phyloP scores from a whole-genome alignment of 768 basidiomycete species.

The Leccinellum luteum region DNA sequence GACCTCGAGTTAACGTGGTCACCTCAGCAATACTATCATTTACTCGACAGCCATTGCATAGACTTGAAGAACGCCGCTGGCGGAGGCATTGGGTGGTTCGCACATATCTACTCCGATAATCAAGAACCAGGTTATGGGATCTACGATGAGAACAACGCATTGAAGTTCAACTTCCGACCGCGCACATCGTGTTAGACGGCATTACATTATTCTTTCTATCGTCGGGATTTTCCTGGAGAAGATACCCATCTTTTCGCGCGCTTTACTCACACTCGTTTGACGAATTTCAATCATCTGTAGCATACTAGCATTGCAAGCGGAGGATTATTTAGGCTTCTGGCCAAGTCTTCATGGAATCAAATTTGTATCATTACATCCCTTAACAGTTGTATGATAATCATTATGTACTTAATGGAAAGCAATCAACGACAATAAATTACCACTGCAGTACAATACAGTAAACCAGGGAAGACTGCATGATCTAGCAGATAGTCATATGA shows the following conservation, averaged over 20 bases:
- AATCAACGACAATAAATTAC: slow-evolving; percentile 10
- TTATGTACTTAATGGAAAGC: neutral
- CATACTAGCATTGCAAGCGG: neutral
- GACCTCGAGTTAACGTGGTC: neutral
- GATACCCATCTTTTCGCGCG: neutral
- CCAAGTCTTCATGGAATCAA: neutral
- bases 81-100: slow-evolving; percentile 80
- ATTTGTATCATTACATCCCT: neutral
- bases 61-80: slow-evolving; percentile 56
- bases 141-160: slow-evolving; percentile 43
- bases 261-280: neutral
- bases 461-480: neutral
- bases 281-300: neutral
- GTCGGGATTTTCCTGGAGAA: neutral
- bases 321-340: neutral
- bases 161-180: slow-evolving; percentile 67
- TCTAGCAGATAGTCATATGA: slow-evolving; percentile 3
- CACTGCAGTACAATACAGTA: slow-evolving; percentile 17
- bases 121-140: slow-evolving; percentile 72
- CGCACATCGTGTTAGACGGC: slow-evolving; percentile 52
- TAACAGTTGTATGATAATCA: neutral
- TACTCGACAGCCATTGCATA: slow-evolving; percentile 63
- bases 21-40: slow-evolving; percentile 48
- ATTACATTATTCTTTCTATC: neutral
- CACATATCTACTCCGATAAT: slow-evolving; percentile 71